phyloP scores from a whole-genome alignment of 2,329 filamentous ascomycete species.

The Cladosporium sp. region DNA sequence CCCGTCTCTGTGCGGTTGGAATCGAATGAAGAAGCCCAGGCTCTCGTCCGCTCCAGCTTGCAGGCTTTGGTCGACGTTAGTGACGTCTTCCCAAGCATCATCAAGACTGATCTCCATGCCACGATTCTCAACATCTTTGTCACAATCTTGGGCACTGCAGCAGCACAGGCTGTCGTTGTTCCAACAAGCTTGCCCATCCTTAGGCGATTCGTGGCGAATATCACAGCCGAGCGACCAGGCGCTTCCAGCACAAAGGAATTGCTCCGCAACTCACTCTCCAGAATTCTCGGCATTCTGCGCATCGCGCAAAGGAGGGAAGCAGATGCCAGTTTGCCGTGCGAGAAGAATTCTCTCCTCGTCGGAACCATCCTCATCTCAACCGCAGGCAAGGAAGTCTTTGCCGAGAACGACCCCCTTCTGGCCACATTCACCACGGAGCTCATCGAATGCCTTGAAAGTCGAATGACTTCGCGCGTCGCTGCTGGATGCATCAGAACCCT shows the following conservation, averaged over 20 bases:
- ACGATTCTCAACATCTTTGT: conserved; percentile 97
- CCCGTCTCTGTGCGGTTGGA: conserved; percentile 49
- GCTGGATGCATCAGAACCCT: conserved; percentile 85
- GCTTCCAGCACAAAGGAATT: conserved; percentile 57
- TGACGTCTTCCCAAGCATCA: conserved; percentile 91
- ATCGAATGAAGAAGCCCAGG: conserved; percentile 77
- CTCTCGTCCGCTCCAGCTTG: conserved; percentile 72
- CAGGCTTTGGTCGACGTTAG: conserved; percentile 90
- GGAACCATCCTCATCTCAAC: conserved; percentile 86
- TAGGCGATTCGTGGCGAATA: conserved; percentile 79
- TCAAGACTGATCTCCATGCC: conserved; percentile 91
- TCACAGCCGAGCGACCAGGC: conserved; percentile 45
- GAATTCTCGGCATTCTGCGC: conserved; percentile 75
- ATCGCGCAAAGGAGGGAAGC: conserved; percentile 70
- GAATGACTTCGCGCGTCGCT: conserved; percentile 83
- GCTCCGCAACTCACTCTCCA: conserved; percentile 73
- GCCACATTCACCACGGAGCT: conserved; percentile 72
- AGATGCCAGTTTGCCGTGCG: conserved; percentile 74
- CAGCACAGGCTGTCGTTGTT: conserved; percentile 82
- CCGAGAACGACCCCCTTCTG: conserved; percentile 69
- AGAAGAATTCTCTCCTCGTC: conserved; percentile 87
- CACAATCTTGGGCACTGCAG: conserved; percentile 80
- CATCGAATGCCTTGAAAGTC: conserved; percentile 74
- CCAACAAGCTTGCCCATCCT: conserved; percentile 87
- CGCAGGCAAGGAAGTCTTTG: conserved; percentile 57